phyloP scores from a whole-genome alignment of 257 asterid genomes.

The Gentiana straminea region DNA sequence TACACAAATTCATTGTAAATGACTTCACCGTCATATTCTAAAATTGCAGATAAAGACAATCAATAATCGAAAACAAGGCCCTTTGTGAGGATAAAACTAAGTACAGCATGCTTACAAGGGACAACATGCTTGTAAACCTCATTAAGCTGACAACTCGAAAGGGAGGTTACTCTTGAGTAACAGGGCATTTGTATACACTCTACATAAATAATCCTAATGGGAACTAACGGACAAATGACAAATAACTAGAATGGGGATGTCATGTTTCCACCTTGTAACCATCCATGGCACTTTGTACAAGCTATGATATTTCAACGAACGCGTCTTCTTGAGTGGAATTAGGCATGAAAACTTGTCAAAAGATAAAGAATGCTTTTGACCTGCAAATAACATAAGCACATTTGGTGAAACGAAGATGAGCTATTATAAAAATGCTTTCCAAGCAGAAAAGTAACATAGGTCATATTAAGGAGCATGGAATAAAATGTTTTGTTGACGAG shows the following conservation, averaged over 20 bases:
- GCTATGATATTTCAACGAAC: too few relatives aligned
- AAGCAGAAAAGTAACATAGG: constrained; percentile 4
- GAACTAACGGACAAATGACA: not conserved
- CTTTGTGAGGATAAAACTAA: not conserved
- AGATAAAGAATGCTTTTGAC: constrained; percentile 73
- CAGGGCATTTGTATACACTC: too few relatives aligned
- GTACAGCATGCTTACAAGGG: too few relatives aligned
- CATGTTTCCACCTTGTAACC: constrained; percentile 71
- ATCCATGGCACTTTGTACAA: constrained; percentile 45
- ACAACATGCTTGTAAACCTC: too few relatives aligned
- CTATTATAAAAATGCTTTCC: not conserved
- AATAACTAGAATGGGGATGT: constrained; percentile 5
- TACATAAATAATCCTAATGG: too few relatives aligned
- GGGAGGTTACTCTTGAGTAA: too few relatives aligned
- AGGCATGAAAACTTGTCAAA: constrained; percentile 26
- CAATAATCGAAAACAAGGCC: too few relatives aligned
- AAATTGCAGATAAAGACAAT: too few relatives aligned
- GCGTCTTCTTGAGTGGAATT: too few relatives aligned
- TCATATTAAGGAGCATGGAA: constrained; percentile 2
- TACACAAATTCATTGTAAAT: not conserved
- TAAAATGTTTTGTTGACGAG: not conserved
- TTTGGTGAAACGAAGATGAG: not conserved
- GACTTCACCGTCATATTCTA: not conserved
- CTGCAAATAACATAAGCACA: constrained; percentile 15
- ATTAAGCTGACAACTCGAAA: too few relatives aligned